Conservation (phyloP, 495 filamentous ascomycete species). For the Geopyxis carbonaria region DNA sequence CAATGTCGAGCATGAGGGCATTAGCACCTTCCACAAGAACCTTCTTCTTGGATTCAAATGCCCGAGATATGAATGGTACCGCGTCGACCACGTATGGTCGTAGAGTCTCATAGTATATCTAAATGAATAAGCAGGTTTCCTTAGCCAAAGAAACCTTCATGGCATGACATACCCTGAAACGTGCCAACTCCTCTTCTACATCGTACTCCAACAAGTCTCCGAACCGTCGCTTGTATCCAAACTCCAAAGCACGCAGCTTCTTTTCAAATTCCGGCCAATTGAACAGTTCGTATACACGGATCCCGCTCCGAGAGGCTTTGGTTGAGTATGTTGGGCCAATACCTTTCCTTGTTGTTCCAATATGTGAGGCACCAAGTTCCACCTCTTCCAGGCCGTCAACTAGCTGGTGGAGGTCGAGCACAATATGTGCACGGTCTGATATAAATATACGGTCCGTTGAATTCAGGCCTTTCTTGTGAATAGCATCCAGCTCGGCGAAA, state of each 20-base stretch:
- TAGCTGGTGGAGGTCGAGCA: constrained; percentile 64
- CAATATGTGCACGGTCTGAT: constrained; percentile 65
- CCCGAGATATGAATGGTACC: constrained; percentile 38
- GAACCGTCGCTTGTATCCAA: constrained; percentile 53
- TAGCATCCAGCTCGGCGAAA: constrained; percentile 63
- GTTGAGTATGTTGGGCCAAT: constrained; percentile 72
- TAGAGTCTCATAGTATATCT: constrained; percentile 52
- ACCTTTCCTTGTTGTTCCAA: constrained; percentile 44
- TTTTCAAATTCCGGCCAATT: constrained; percentile 54
- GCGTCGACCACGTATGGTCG: constrained; percentile 53
- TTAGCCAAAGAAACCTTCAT: too few species aligned
- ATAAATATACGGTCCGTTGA: constrained; percentile 55
- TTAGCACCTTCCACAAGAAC: constrained; percentile 82
- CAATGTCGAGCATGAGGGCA: constrained; percentile 63
- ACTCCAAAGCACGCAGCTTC: constrained; percentile 48
- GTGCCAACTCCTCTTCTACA: constrained; percentile 55
- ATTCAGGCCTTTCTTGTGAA: constrained; percentile 56
- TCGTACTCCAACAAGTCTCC: constrained; percentile 59
- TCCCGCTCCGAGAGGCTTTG: constrained; percentile 58
- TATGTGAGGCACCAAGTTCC: constrained; percentile 42
- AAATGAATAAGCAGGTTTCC: constrained; percentile 1
- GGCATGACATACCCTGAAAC: constrained; percentile 36
- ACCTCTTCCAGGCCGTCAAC: constrained; percentile 71
- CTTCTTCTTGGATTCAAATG: constrained; percentile 40
- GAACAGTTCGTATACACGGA: constrained; percentile 62